phyloP scores from a whole-genome alignment of 306 rosid genomes.

The Gastrolobium bilobum region DNA sequence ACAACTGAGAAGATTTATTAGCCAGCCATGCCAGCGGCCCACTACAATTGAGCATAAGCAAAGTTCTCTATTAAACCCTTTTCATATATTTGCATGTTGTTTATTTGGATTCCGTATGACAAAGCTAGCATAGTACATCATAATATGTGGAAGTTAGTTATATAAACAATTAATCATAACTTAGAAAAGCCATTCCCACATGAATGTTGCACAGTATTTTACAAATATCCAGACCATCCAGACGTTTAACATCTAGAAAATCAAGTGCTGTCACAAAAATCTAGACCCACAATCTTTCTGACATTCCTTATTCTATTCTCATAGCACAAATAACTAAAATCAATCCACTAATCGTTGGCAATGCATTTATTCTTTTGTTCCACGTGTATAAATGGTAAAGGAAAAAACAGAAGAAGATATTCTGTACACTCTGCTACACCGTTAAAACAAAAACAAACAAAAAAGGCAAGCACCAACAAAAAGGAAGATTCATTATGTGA shows the following conservation, averaged over 20 bases:
- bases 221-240: conserved; percentile 49
- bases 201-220: conserved; percentile 44
- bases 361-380: conserved; percentile 76
- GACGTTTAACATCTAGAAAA: conserved; percentile 46
- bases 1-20: conserved; percentile 33
- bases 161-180: conserved; percentile 46
- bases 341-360: conserved; percentile 54
- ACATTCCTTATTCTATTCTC: conserved; percentile 56
- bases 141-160: conserved; percentile 47
- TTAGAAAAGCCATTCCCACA: conserved; percentile 43
- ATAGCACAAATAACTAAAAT: conserved; percentile 49
- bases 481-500: conserved; percentile 73
- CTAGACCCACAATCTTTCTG: conserved; percentile 60
- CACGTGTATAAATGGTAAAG: conserved; percentile 50
- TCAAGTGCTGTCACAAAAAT: conserved; percentile 50
- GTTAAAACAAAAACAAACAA: conserved; percentile 58
- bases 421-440: conserved; percentile 60
- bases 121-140: conserved; percentile 45
- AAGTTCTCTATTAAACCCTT: conserved; percentile 34
- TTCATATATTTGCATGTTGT: background rate
- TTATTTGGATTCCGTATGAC: conserved; percentile 40
- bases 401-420: conserved; percentile 45
- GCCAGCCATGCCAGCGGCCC: conserved; percentile 39
- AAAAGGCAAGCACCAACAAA: conserved; percentile 63
- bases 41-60: conserved; percentile 43